Conservation (phyloP, 352 stramenopile genomes). For the Phytophthora brassicae region DNA sequence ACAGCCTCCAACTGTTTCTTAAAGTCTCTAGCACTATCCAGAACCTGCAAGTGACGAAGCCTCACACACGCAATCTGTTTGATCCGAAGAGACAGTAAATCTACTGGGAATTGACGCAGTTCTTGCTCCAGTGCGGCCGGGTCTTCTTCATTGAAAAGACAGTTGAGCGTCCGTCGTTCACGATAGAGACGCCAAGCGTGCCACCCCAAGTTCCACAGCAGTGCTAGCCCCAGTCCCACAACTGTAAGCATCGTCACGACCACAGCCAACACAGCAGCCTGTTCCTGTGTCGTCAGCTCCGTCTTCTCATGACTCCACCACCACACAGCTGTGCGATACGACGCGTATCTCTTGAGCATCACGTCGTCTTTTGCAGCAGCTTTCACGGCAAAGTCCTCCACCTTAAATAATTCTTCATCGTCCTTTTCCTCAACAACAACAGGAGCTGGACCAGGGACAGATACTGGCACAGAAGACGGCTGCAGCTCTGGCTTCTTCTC, state of each 20-base stretch:
- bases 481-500: conserved; percentile 2
- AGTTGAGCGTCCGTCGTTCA: conserved; percentile 43
- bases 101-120: conserved; percentile 34
- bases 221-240: conserved; percentile 36
- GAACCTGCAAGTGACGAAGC: conserved; percentile 51
- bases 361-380: conserved; percentile 12
- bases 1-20: conserved; percentile 36
- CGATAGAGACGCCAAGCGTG: conserved; percentile 46
- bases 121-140: conserved; percentile 27
- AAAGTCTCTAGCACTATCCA: conserved; percentile 34
- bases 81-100: conserved; percentile 44
- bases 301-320: conserved; percentile 49
- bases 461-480: not conserved
- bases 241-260: conserved; percentile 47
- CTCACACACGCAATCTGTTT: conserved; percentile 49
- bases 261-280: conserved; percentile 56
- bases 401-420: not conserved
- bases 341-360: conserved; percentile 20
- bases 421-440: conserved; percentile 6
- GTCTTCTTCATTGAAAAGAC: conserved; percentile 41
- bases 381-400: conserved; percentile 16
- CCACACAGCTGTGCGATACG: conserved; percentile 39
- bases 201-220: conserved; percentile 43
- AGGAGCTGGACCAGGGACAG: not conserved
- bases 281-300: conserved; percentile 60